Evolutionary conservation across 495 filamentous ascomycete genomes (phyloP), one percentile per base, ranked within the genome.

Genomic region (Xylaria palmicola): DNA sequence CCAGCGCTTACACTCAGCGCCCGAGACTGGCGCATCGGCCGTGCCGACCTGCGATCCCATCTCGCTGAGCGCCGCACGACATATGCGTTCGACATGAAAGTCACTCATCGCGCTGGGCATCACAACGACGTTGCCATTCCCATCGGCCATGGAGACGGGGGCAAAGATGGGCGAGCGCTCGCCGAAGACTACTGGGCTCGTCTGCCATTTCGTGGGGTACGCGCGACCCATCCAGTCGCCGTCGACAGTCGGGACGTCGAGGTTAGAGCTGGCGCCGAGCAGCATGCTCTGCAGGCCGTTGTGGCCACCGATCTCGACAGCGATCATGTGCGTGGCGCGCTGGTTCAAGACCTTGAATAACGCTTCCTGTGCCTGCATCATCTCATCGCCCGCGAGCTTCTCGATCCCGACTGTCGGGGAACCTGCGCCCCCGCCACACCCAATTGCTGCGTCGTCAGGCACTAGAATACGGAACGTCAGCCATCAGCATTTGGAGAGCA

Each of bases 151-250:
- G 17, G 79, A 75, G 26, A 79, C 72, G 1, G 76, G 76, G 9
- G 77, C 72, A 65, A 75, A 75, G 43, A 79, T 75, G 0, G 73
- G 75, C 3, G 74, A 66, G 17, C 78, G 74, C 62, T 85, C 76
- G 37, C 77, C 70, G 53, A 80, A 81, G 3, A 82, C 77, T 0
- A 83, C 81, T 0, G 79, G 80, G 0, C 81, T 83, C 0, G 81
- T 85, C 67, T 83, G 82, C 79, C 81, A 84, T 27, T 81, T 77
- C 4, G 78, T 81, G 0, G 82, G 83, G 64, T 84, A 85, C 19
- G 83, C 83, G 9, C 83, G 65, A 2, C 80, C 82, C 77, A 85
- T 84, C 78, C 79, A 83, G 62, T 84, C 83, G 30, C 77, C 81
- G 51, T 84, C 82, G 0, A 85, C 77, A 13, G 74, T 75, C 1